Percentiles rank a stretch among this genome's conserved stretches.
phyloP scores from a whole-genome alignment of 805 yeast genomes.

The Starmerella potacharoeniae region DNA sequence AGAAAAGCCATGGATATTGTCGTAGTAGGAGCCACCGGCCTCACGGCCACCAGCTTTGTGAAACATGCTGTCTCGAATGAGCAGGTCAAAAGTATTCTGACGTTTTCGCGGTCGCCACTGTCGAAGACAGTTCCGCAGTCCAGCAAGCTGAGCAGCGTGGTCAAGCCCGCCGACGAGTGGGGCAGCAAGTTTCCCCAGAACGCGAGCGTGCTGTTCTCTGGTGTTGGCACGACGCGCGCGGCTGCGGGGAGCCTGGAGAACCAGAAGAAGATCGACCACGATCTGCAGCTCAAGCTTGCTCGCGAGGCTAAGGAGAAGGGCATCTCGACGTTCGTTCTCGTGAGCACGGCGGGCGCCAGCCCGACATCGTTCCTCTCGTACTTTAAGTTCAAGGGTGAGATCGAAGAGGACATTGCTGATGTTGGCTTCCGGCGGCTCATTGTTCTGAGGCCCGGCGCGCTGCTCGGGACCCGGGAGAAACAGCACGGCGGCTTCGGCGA shows the following conservation, averaged over 20 bases:
- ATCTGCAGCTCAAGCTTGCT: slow-evolving; percentile 56
- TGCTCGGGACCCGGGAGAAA: slow-evolving; percentile 47
- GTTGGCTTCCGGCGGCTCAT: slow-evolving; percentile 61
- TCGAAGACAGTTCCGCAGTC: slow-evolving; percentile 2
- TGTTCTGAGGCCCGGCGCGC: slow-evolving; percentile 65
- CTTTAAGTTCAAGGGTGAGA: slow-evolving; percentile 56
- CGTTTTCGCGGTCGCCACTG: slow-evolving; percentile 27
- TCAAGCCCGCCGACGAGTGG: slow-evolving; percentile 45
- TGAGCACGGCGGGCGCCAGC: slow-evolving; percentile 58
- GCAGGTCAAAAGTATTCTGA: slow-evolving; percentile 35
- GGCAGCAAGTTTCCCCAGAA: slow-evolving; percentile 26
- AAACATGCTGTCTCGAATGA: slow-evolving; percentile 34
- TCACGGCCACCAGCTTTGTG: slow-evolving; percentile 54
- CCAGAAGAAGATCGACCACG: slow-evolving; percentile 64
- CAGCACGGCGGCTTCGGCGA: slow-evolving; percentile 11
- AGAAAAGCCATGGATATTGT: neutral
- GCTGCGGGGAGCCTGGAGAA: slow-evolving; percentile 62
- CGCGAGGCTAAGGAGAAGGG: slow-evolving; percentile 63
- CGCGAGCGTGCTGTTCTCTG: slow-evolving; percentile 42
- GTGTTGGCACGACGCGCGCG: slow-evolving; percentile 65
- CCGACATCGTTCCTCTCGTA: slow-evolving; percentile 49
- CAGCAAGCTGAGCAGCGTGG: slow-evolving; percentile 30
- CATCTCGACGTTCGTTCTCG: slow-evolving; percentile 52
- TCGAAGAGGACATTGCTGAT: slow-evolving; percentile 54
- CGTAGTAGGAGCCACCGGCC: slow-evolving; percentile 63